phyloP scores from a whole-genome alignment of 345 rosid species.

The Pugionium dolabratum region DNA sequence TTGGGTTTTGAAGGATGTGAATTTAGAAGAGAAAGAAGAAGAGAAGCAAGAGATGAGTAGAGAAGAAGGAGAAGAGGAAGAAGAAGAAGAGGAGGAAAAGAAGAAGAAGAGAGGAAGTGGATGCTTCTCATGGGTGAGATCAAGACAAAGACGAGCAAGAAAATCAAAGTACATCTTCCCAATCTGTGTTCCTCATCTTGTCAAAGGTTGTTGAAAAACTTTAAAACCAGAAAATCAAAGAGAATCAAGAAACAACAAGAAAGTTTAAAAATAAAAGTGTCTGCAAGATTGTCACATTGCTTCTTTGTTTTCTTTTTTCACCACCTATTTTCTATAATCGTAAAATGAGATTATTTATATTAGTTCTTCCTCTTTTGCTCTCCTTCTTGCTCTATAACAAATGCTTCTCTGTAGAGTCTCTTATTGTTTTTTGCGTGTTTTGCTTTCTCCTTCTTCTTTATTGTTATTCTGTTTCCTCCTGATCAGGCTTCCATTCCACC shows the following conservation, averaged over 20 bases:
- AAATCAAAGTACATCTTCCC: constrained; percentile 45
- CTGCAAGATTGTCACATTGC: constrained; percentile 24
- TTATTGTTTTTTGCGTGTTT: neutral
- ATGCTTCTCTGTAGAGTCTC: constrained; percentile 11
- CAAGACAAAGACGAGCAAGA: constrained; percentile 51
- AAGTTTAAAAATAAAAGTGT: neutral
- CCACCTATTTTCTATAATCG: constrained; percentile 11
- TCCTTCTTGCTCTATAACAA: constrained; percentile 30
- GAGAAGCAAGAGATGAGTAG: constrained; percentile 35
- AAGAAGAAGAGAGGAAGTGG: constrained; percentile 49
- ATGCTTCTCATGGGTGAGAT: constrained; percentile 72
- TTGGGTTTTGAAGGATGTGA: constrained; percentile 40
- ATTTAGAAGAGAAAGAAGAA: constrained; percentile 37
- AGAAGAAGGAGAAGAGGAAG: constrained; percentile 31
- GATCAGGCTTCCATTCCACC: constrained; percentile 64
- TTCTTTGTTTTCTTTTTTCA: constrained; percentile 8
- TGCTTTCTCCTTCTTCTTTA: constrained; percentile 13
- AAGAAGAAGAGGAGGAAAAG: constrained; percentile 25
- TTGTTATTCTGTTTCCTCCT: constrained; percentile 30
- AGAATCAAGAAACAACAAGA: constrained; percentile 22
- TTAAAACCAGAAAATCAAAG: neutral
- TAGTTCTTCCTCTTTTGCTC: constrained; percentile 21
- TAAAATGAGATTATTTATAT: constrained; percentile 13
- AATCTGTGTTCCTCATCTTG: constrained; percentile 45
- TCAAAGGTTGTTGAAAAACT: constrained; percentile 40